These are phyloP conservation scores for Capsicum rhomboideum DNA, from an alignment of 257 asterid species.

Conservation along the genomic window DNA sequence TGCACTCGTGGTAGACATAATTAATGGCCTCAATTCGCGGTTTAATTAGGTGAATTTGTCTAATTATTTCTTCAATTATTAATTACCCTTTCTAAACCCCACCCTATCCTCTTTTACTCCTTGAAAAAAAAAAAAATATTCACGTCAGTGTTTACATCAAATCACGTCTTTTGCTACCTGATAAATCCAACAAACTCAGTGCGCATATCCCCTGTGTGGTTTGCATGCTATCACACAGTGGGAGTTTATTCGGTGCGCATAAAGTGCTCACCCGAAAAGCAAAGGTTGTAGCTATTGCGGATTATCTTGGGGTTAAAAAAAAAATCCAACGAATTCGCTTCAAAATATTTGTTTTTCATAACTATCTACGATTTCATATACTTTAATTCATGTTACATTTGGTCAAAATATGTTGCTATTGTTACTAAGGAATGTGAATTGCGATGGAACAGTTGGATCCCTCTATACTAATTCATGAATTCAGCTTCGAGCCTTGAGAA, in stretches of 20 bases:
- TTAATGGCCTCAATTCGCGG: conserved; percentile 11
- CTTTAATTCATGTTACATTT: neutral
- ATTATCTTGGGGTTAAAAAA: too few species aligned
- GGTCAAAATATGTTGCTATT: neutral
- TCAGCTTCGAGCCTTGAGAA: neutral
- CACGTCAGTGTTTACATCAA: neutral
- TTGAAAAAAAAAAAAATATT: neutral
- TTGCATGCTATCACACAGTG: too few species aligned
- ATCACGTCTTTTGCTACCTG: neutral
- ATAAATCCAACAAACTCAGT: too few species aligned
- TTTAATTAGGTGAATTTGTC: neutral
- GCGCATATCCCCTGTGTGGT: too few species aligned
- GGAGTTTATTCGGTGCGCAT: too few species aligned
- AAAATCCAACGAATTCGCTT: rapidly evolving
- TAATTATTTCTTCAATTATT: neutral
- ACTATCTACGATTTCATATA: neutral
- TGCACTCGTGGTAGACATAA: conserved; percentile 9
- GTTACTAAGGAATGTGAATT: neutral
- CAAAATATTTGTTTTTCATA: neutral
- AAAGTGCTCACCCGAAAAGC: too few species aligned
- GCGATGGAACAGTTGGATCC: neutral
- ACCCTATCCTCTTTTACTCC: neutral
- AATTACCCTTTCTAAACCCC: neutral
- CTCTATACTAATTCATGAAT: neutral
- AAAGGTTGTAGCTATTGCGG: too few species aligned